phyloP scores from a whole-genome alignment of 768 basidiomycete species.

The Termitomyces sp. region DNA sequence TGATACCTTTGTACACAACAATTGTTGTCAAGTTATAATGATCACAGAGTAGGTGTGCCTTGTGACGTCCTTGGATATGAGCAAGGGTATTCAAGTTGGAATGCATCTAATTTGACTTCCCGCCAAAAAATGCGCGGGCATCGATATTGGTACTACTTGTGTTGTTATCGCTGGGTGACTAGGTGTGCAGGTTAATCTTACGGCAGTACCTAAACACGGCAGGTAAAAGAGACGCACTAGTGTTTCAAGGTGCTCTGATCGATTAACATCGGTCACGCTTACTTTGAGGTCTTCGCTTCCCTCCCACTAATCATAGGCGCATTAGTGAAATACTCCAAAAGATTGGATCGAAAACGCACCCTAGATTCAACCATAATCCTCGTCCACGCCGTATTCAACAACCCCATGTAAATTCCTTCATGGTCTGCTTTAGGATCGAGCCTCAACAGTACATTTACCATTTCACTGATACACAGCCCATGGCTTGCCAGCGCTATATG shows the following conservation, averaged over 20 bases:
- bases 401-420: constrained; percentile 34
- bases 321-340: not conserved
- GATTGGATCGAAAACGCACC: constrained; percentile 22
- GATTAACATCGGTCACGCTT: constrained; percentile 29
- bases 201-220: not conserved
- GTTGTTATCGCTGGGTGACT: not conserved
- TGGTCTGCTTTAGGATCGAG: constrained; percentile 40
- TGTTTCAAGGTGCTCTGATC: constrained; percentile 24
- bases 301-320: constrained; percentile 14
- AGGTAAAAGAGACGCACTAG: constrained; percentile 14
- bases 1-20: too few relatives aligned
- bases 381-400: constrained; percentile 75
- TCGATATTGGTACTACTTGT: not conserved
- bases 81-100: not conserved
- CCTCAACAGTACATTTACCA: constrained; percentile 48
- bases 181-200: not conserved
- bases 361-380: constrained; percentile 41
- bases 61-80: not conserved
- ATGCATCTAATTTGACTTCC: not conserved
- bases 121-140: constrained; percentile 10
- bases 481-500: constrained; percentile 73
- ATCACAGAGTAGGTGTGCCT: too few relatives aligned
- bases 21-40: too few relatives aligned
- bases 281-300: constrained; percentile 27
- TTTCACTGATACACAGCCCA: constrained; percentile 62